Percentiles rank a stretch among this genome's conserved stretches.
phyloP scores from a whole-genome alignment of 768 basidiomycete genomes.

The Suillus plorans region DNA sequence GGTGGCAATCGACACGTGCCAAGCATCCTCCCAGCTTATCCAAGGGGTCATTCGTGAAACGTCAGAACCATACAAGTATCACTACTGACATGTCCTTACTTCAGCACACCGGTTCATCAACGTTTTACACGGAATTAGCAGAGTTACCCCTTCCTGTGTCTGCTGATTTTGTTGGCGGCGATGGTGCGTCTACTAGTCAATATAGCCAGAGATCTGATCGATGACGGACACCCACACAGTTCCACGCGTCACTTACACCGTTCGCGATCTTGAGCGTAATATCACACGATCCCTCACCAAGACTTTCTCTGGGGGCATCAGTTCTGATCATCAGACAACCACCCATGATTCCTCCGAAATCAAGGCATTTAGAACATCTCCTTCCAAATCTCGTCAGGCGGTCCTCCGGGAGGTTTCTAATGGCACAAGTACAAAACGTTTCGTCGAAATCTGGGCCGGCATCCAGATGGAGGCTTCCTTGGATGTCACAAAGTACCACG shows the following conservation, averaged over 20 bases:
- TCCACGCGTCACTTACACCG: constrained; percentile 44
- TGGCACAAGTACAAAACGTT: constrained; percentile 39
- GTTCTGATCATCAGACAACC: constrained; percentile 8
- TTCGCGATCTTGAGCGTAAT: constrained; percentile 52
- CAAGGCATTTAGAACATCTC: constrained; percentile 42
- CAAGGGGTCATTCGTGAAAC: not conserved
- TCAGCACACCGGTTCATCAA: not conserved
- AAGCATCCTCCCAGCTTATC: not conserved
- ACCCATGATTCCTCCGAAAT: constrained; percentile 33
- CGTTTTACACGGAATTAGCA: not conserved
- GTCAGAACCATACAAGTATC: not conserved
- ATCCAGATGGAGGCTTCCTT: constrained; percentile 43
- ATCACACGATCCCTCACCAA: constrained; percentile 44
- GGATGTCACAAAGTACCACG: constrained; percentile 60
- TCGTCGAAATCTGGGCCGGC: constrained; percentile 59
- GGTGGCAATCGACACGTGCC: not conserved
- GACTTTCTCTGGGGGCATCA: constrained; percentile 22
- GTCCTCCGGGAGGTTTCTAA: constrained; percentile 40
- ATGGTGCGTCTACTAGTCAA: constrained; percentile 34
- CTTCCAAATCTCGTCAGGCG: constrained; percentile 41
- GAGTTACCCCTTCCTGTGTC: not conserved
- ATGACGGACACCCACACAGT: constrained; percentile 23
- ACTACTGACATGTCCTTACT: not conserved
- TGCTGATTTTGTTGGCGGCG: not conserved
- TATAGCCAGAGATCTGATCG: constrained; percentile 23